Percentiles rank a stretch among this genome's conserved stretches.
These are phyloP conservation scores for Akanthomyces muscarius DNA, from an alignment of 2,329 filamentous ascomycete genomes.

Conservation along the genomic window DNA sequence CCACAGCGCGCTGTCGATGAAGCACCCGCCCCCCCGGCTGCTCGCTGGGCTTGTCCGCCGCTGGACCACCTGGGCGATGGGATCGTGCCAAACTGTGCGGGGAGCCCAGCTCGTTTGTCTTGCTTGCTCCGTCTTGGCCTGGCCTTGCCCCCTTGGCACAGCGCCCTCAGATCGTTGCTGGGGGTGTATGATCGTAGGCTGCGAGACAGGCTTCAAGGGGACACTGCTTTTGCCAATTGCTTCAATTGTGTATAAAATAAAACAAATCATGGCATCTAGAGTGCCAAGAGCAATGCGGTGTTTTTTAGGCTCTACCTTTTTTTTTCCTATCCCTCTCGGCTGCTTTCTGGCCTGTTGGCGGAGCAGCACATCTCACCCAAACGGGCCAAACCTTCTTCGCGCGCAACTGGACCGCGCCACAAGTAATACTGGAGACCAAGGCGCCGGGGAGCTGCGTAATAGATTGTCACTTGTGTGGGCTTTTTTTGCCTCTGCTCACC, in stretches of 20 bases:
- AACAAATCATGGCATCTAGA: too few species aligned
- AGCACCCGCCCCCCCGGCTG: neutral
- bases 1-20: too few species aligned
- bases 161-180: neutral
- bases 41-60: neutral
- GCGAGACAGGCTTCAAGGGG: too few species aligned
- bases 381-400: neutral
- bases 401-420: conserved; percentile 2
- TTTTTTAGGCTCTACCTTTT: too few species aligned
- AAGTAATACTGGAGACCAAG: neutral
- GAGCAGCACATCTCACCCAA: neutral
- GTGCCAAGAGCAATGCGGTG: too few species aligned
- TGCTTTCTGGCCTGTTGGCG: neutral
- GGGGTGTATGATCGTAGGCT: too few species aligned
- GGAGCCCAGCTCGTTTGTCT: neutral
- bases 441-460: too few species aligned
- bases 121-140: neutral
- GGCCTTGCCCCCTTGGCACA: neutral
- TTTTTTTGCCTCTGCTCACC: neutral
- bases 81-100: conserved; percentile 6
- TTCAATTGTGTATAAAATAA: too few species aligned
- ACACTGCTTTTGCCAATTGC: too few species aligned
- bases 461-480: too few species aligned
- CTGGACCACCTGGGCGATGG: conserved; percentile 7
- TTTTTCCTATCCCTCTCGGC: too few species aligned